Base-by-base conservation (phyloP, 169 alveolate species). In the Besnoitia besnoiti region DNA sequence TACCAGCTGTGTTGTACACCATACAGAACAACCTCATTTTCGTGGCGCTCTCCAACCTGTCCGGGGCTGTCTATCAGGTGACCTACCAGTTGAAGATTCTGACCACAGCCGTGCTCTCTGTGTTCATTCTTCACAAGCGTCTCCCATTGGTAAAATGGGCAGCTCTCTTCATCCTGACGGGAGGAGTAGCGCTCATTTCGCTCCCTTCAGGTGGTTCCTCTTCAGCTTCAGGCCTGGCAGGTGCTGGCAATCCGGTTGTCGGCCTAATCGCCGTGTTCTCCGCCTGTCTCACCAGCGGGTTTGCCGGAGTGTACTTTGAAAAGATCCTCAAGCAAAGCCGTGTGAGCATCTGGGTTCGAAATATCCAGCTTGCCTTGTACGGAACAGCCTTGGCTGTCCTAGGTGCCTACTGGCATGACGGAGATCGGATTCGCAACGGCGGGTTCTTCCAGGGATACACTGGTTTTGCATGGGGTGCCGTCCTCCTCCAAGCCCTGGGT, bases 1-100 rank as follows among this genome's bases (percentile, higher is more conserved):
- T 96, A 50, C 98, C 98, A 0, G 96, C 97, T 35, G 73, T 95
- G n/a, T 92, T 95, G 40, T 96, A 96, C 85, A 94, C 96, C 27
- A 27, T 95, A 0, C 98, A 96, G 93, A 96, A 96, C 75, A 95
- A 96, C 75, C 84, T 95, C 47, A 62, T 95, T 35, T 95, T 95
- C 82, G 91, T 95, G 80, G 96, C 97, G 40, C 90, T 96, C 46
- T 91, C 96, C 33, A 94, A 95, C 62, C 88, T 96, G 89, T 90
- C 96, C 75, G 97, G 96, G 2, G 97, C 97, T n/a, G 95, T 96
- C 76, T 96, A 95, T 79, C 97, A 96, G 61, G 95, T 94, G 61
- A 92, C 95, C 30, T 94, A 95, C 61, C 96, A 95, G 93, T 89
- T 95, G 87, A 96, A 96, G 92, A 95, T 96, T 30, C 89, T 96